A percentile compares a stretch with the other conserved stretches of the same genome.
Conservation (phyloP, 169 alveolate species). For the Plasmodium coatneyi region DNA sequence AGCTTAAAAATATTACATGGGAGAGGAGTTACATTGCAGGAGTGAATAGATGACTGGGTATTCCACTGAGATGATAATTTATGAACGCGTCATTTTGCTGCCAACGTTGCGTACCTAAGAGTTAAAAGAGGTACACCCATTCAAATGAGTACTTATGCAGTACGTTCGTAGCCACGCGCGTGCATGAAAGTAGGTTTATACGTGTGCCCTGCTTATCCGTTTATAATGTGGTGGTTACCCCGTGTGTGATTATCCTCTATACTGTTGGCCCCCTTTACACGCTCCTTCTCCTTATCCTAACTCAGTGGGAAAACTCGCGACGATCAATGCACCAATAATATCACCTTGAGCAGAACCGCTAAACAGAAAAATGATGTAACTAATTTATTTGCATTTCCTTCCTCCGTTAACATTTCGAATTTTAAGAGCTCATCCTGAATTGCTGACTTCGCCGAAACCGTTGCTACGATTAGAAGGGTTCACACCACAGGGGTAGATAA, state of each 20-base stretch:
- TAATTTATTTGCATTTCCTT: background rate
- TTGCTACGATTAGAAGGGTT: background rate
- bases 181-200: background rate
- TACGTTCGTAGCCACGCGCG: background rate
- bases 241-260: background rate
- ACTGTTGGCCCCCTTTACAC: background rate
- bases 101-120: background rate
- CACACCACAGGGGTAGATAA: background rate
- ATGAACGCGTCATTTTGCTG: background rate
- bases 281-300: background rate
- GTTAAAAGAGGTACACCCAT: background rate
- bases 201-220: background rate
- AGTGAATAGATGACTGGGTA: background rate
- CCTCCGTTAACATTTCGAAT: background rate
- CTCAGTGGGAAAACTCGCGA: background rate
- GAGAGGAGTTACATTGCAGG: background rate
- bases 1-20: background rate
- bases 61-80: background rate
- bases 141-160: background rate
- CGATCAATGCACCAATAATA: background rate
- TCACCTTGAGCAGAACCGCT: background rate
- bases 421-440: background rate
- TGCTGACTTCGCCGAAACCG: background rate
- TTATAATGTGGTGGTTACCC: background rate
- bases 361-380: slow-evolving; percentile 1